These are phyloP conservation scores for Fusarium graminum DNA, from an alignment of 2,329 filamentous ascomycete genomes.

Conservation along the genomic window DNA sequence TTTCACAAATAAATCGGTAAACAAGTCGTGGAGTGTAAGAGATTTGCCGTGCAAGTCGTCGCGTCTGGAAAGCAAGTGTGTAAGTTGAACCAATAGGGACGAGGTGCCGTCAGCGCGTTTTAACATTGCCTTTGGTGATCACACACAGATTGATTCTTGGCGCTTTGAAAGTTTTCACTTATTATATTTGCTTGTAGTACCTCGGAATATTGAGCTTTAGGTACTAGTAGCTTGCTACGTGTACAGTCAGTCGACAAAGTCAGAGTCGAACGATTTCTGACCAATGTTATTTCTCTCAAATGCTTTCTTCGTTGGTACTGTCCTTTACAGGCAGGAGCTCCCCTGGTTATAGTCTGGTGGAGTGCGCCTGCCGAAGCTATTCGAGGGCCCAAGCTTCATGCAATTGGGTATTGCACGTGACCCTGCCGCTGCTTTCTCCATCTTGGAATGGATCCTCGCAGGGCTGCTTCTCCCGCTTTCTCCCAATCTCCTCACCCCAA, in stretches of 20 bases:
- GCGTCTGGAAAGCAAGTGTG: background rate
- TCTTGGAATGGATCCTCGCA: slow-evolving; percentile 27
- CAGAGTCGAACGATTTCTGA: too few relatives aligned
- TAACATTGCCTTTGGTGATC: background rate
- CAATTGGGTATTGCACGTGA: slow-evolving; percentile 30
- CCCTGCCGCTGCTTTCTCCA: slow-evolving; percentile 14
- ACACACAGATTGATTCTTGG: too few relatives aligned
- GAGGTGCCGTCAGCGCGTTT: slow-evolving; percentile 7
- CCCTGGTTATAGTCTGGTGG: background rate
- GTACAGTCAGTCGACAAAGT: too few relatives aligned
- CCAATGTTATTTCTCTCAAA: background rate
- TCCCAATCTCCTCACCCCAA: slow-evolving; percentile 44
- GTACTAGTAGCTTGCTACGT: too few relatives aligned
- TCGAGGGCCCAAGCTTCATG: slow-evolving; percentile 23
- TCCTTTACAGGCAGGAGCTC: background rate
- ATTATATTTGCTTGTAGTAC: background rate
- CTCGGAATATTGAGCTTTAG: too few relatives aligned
- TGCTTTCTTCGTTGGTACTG: background rate
- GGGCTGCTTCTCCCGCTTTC: slow-evolving; percentile 47
- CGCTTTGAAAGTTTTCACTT: background rate
- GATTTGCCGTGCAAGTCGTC: slow-evolving; percentile 1
- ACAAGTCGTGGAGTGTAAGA: background rate
- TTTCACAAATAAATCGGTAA: background rate
- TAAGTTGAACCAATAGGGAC: slow-evolving; percentile 1
- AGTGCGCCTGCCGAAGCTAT: slow-evolving; percentile 6